phyloP scores from a whole-genome alignment of 495 filamentous ascomycete species.

The Aspergillus homomorphus region DNA sequence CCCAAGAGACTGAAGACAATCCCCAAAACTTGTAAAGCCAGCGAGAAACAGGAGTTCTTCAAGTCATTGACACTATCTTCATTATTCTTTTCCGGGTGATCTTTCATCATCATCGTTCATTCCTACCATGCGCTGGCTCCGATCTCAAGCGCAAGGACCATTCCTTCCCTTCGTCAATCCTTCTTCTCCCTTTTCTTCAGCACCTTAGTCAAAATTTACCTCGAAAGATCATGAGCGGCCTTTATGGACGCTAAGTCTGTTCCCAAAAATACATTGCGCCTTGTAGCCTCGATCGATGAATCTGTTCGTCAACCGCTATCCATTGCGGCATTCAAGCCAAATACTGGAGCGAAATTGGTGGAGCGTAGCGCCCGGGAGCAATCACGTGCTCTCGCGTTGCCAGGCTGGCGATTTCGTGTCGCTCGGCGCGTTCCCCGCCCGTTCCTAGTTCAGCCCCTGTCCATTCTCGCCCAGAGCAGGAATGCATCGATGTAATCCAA shows the following conservation, averaged over 20 bases:
- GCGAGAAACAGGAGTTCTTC: neutral
- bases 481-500: neutral
- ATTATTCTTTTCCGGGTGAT: neutral
- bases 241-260: neutral
- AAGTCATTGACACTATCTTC: slow-evolving; percentile 1
- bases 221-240: too few relatives aligned
- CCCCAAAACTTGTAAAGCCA: neutral
- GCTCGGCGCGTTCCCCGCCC: slow-evolving; percentile 16
- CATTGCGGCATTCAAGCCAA: slow-evolving; percentile 1
- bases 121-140: neutral
- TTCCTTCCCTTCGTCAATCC: neutral
- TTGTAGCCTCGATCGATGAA: neutral
- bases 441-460: neutral
- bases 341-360: neutral
- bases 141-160: neutral
- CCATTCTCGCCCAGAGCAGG: neutral
- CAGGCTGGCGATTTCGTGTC: slow-evolving; percentile 17
- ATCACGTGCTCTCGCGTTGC: slow-evolving; percentile 31
- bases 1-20: neutral
- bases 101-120: neutral
- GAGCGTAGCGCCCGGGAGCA: neutral
- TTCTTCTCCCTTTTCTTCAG: neutral
- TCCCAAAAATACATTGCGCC: neutral
- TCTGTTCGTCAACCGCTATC: neutral
- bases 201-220: neutral